Percentiles rank a stretch among this genome's conserved stretches.
phyloP scores from a whole-genome alignment of 169 alveolate genomes.

The Plasmodium coatneyi region DNA sequence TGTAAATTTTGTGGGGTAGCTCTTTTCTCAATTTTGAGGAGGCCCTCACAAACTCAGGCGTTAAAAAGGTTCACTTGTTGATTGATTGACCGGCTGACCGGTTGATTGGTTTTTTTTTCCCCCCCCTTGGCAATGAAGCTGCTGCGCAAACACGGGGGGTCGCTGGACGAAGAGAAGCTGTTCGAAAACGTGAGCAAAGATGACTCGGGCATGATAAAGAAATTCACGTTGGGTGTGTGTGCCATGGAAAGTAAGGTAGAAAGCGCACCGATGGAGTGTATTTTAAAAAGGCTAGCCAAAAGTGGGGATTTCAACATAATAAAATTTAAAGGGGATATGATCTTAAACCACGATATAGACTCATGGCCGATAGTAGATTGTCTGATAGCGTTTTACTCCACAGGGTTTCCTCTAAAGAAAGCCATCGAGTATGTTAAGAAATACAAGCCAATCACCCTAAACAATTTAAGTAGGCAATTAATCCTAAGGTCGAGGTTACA shows the following conservation, averaged over 20 bases:
- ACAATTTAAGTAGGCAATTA: conserved; percentile 75
- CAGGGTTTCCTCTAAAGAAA: conserved; percentile 90
- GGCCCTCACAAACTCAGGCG: not conserved
- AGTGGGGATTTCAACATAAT: conserved; percentile 89
- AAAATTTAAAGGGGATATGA: conserved; percentile 89
- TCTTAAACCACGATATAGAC: conserved; percentile 83
- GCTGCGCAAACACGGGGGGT: conserved; percentile 17
- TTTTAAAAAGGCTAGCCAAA: conserved; percentile 82
- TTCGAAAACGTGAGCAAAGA: conserved; percentile 64
- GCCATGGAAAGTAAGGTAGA: conserved; percentile 92
- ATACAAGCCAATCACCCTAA: conserved; percentile 74
- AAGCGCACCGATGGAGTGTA: conserved; percentile 91
- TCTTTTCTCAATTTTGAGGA: not conserved
- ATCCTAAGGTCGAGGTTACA: conserved; percentile 86
- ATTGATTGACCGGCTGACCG: not conserved
- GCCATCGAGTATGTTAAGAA: conserved; percentile 75
- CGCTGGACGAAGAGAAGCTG: conserved; percentile 67
- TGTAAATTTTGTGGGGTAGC: not conserved
- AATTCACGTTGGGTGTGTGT: conserved; percentile 90
- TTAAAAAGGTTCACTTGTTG: not conserved
- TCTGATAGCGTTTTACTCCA: conserved; percentile 91
- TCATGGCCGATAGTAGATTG: conserved; percentile 95
- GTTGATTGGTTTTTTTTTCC: not conserved
- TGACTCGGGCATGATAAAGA: conserved; percentile 76
- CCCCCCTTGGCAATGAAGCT: not conserved